Evolutionary conservation across 768 basidiomycete genomes (phyloP), one percentile per base, ranked within the genome.

Genomic region (Leccinum disarticulatum): DNA sequence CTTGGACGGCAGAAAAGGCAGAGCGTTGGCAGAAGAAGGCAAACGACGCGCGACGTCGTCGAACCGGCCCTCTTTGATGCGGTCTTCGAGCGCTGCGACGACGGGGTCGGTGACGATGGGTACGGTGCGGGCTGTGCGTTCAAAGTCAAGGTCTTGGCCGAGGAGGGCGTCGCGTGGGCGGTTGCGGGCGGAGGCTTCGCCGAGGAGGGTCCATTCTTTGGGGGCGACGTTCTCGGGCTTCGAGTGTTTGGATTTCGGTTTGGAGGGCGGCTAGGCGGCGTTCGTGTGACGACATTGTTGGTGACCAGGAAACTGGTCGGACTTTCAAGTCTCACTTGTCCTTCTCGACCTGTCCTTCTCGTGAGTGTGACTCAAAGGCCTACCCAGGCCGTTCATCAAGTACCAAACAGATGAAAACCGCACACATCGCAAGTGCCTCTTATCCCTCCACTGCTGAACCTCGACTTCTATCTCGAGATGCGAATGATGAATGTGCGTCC

Each of bases 111-210:
- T 98, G 57, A 97, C 84, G 49, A 93, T 81, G 14, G 96, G 97
- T 1, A 88, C 88, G 19, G 87, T 81, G 74, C 94, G 96, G 77
- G 87, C 85, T 22, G 88, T 85, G 31, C 93, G 88, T 60, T 98
- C 97, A 64, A 95, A 98, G 58, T 98, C 96, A 30, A 99, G 82
- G 73, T 97, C 93, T 70, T 98, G 91, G 72, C 93, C 92, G 13
- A 99, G 81, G 19, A 98, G 79, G 9, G 91, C 90, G 73, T 99
- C 95, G 70, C 92, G 86, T 4, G 97, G 96, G 54, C 97, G 83
- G 47, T 87, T 75, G 43, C 87, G 83, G 6, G 93, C 84, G 22
- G 83, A 84, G 33, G 93, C 92, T 75, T 98, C 96, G 52, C 97
- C 95, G 79, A 91, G 84, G 30, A 97, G 80, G 6, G 87, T 87